These are phyloP conservation scores for Colletotrichum eremochloae DNA, from an alignment of 2,329 filamentous ascomycete species.

Conservation along the genomic window DNA sequence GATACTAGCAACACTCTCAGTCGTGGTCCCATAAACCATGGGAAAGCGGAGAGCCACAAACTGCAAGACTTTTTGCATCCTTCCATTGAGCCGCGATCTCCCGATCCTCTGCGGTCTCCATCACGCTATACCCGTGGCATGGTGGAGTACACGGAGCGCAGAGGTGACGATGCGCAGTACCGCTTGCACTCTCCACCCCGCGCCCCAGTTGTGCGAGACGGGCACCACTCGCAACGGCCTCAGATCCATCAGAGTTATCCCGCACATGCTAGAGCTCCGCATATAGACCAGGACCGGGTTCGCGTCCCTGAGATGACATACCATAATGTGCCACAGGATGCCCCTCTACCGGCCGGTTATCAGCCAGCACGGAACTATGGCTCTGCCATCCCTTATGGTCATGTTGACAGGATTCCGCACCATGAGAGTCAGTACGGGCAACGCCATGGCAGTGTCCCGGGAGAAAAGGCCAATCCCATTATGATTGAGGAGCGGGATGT, in stretches of 20 bases:
- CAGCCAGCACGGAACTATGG: conserved; percentile 47
- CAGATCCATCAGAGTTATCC: conserved; percentile 21
- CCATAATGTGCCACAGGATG: conserved; percentile 39
- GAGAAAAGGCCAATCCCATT: conserved; percentile 51
- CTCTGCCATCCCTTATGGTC: conserved; percentile 49
- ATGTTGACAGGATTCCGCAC: neutral
- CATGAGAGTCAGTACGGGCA: conserved; percentile 1
- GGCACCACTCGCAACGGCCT: conserved; percentile 1
- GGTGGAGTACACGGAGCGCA: conserved; percentile 35
- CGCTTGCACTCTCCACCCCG: conserved; percentile 20
- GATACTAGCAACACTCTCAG: conserved; percentile 42
- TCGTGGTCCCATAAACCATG: conserved; percentile 45
- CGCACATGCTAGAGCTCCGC: conserved; percentile 1
- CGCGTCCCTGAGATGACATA: conserved; percentile 7
- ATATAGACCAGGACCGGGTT: conserved; percentile 2
- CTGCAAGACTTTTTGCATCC: conserved; percentile 60
- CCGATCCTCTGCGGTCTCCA: conserved; percentile 44
- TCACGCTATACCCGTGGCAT: conserved; percentile 19
- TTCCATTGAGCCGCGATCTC: conserved; percentile 61
- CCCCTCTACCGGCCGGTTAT: conserved; percentile 40
- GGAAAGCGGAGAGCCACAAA: conserved; percentile 44
- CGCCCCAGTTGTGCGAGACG: conserved; percentile 16
- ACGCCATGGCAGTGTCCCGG: conserved; percentile 33
- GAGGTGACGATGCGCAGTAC: conserved; percentile 17
- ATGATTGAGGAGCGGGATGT: conserved; percentile 56